Percentiles rank a stretch among this genome's conserved stretches.
Conservation (phyloP, 1,284 basidiomycete genomes). For the Cystobasidiaceae sp. region DNA sequence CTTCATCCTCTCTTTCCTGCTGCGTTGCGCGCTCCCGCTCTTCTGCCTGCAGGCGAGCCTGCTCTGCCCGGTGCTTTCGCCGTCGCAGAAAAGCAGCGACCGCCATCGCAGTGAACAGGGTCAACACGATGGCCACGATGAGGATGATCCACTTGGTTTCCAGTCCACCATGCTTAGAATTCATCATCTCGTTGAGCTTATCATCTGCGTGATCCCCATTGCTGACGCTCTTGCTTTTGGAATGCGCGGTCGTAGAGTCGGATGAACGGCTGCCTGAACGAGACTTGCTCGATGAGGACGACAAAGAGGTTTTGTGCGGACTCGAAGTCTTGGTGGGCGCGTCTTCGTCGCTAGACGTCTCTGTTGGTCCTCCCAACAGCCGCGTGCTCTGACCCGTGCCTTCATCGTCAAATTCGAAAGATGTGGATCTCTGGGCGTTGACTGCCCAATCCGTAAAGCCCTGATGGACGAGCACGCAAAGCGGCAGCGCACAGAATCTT, state of each 20-base stretch:
- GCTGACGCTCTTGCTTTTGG: neutral
- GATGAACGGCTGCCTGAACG: no score
- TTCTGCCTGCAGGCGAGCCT: neutral
- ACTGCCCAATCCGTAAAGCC: no score
- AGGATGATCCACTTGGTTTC: slow-evolving; percentile 20
- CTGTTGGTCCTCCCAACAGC: no score
- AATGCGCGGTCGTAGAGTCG: neutral
- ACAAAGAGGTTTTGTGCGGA: no score
- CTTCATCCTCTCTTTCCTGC: neutral
- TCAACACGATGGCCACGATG: neutral
- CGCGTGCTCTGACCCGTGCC: no score
- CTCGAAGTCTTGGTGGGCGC: neutral
- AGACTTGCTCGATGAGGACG: neutral
- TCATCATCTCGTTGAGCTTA: neutral
- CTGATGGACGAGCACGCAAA: no score
- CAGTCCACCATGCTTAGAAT: neutral
- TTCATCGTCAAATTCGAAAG: no score
- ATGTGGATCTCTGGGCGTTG: no score
- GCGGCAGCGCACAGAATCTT: no score
- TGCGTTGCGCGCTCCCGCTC: neutral
- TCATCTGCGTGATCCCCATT: slow-evolving; percentile 2
- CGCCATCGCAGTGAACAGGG: slow-evolving; percentile 10
- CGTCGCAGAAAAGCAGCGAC: neutral
- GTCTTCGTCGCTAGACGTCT: no score
- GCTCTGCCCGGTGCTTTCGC: neutral